These are phyloP conservation scores for Mycena floridula DNA, from an alignment of 768 basidiomycete species.

Conservation along the genomic window DNA sequence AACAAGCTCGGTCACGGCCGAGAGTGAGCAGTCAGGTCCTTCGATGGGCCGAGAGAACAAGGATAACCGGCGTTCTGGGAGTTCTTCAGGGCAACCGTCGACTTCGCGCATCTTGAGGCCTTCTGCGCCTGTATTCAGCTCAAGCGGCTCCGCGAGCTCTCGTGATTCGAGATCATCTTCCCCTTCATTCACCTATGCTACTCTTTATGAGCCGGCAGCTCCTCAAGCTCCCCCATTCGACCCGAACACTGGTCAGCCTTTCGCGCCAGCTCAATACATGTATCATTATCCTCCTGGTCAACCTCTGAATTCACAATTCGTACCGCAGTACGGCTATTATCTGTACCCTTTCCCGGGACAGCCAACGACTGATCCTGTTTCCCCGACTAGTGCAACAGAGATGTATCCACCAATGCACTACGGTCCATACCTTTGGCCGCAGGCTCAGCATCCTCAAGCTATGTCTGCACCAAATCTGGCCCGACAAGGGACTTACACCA, in stretches of 20 bases:
- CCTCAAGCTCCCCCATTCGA: conserved; percentile 45
- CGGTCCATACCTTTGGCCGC: conserved; percentile 4
- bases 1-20: conserved; percentile 66
- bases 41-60: conserved; percentile 49
- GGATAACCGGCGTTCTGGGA: conserved; percentile 39
- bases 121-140: conserved; percentile 40
- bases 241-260: conserved; percentile 33
- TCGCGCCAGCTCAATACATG: conserved; percentile 42
- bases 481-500: conserved; percentile 17
- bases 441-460: conserved; percentile 7
- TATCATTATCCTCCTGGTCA: conserved; percentile 47
- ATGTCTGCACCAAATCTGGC: background rate
- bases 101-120: conserved; percentile 58
- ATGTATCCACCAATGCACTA: conserved; percentile 13
- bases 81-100: conserved; percentile 43
- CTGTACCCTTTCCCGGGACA: conserved; percentile 32
- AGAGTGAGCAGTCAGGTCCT: conserved; percentile 72
- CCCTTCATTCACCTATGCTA: conserved; percentile 70
- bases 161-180: conserved; percentile 72
- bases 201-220: conserved; percentile 65
- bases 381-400: conserved; percentile 14
- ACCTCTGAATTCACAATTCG: conserved; percentile 24
- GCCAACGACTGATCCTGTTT: conserved; percentile 24
- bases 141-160: conserved; percentile 53
- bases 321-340: conserved; percentile 35